These are phyloP conservation scores for Fusarium foetens DNA, from an alignment of 2,329 filamentous ascomycete genomes.

Conservation along the genomic window DNA sequence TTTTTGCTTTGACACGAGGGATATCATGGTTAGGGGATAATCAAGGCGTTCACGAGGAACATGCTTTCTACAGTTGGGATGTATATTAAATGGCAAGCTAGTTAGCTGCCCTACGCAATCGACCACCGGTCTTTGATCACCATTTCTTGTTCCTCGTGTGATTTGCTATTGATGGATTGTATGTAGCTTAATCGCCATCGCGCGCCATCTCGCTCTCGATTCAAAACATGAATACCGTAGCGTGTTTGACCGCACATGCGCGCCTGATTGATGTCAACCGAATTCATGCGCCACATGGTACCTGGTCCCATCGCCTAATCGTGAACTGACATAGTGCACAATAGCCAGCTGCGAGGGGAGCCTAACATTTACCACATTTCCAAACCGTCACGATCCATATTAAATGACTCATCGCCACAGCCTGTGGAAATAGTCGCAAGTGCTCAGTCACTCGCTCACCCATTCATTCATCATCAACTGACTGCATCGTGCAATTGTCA, in stretches of 20 bases:
- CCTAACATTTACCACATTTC: neutral
- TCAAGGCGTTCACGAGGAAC: slow-evolving; percentile 59
- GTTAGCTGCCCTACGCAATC: slow-evolving; percentile 41
- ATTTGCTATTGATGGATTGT: neutral
- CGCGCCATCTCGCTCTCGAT: rapidly evolving
- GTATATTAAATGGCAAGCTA: slow-evolving; percentile 55
- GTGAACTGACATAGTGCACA: neutral
- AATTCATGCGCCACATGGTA: neutral
- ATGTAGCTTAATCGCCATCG: neutral
- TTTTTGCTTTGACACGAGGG: slow-evolving; percentile 53
- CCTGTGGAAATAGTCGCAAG: neutral
- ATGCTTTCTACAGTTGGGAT: slow-evolving; percentile 53
- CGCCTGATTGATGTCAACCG: neutral
- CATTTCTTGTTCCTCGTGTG: slow-evolving; percentile 6
- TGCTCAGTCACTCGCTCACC: neutral
- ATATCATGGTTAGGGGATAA: slow-evolving; percentile 56
- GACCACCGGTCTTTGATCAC: slow-evolving; percentile 38
- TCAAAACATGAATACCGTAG: rapidly evolving
- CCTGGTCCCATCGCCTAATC: no score
- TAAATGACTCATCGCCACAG: neutral
- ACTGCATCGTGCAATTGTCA: neutral
- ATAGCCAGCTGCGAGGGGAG: neutral
- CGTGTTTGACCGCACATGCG: rapidly evolving
- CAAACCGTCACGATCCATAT: neutral
- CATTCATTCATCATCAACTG: neutral